These are phyloP conservation scores for Chaetomium sp. DNA, from an alignment of 2,329 filamentous ascomycete genomes.

Conservation along the genomic window DNA sequence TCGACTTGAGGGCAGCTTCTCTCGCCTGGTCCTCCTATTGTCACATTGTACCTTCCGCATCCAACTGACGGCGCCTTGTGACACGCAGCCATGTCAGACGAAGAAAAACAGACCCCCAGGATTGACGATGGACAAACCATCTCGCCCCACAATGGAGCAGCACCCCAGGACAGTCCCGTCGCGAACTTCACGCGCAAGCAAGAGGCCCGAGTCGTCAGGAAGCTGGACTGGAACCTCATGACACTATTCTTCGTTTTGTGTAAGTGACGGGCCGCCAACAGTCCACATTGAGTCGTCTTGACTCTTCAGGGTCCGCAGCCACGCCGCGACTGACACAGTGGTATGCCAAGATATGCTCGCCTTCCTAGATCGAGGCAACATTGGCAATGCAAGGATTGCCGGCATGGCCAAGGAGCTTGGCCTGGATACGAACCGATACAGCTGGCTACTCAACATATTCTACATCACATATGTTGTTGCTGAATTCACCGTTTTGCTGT, in stretches of 20 bases:
- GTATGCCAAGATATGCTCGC: constrained; percentile 24
- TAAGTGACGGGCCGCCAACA: background rate
- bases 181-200: background rate
- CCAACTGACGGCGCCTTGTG: too few species aligned
- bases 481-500: background rate
- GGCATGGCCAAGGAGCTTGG: constrained; percentile 33
- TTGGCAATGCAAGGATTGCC: constrained; percentile 34
- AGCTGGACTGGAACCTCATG: constrained; percentile 2
- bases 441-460: constrained; percentile 40
- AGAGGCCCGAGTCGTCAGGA: background rate
- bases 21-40: too few species aligned
- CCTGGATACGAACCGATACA: constrained; percentile 33
- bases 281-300: background rate
- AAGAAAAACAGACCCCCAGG: background rate
- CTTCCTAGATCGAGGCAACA: constrained; percentile 35
- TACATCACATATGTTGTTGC: constrained; percentile 33
- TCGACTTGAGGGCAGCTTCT: too few species aligned
- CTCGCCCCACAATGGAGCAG: background rate
- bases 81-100: constrained; percentile 1
- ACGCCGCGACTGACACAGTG: background rate
- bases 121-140: background rate
- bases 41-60: too few species aligned
- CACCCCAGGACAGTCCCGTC: background rate
- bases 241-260: constrained; percentile 1
- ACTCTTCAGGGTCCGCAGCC: background rate